A percentile compares a stretch with the other conserved stretches of the same genome.
phyloP scores from a whole-genome alignment of 2,329 filamentous ascomycete species.

The Cercospora sesami region DNA sequence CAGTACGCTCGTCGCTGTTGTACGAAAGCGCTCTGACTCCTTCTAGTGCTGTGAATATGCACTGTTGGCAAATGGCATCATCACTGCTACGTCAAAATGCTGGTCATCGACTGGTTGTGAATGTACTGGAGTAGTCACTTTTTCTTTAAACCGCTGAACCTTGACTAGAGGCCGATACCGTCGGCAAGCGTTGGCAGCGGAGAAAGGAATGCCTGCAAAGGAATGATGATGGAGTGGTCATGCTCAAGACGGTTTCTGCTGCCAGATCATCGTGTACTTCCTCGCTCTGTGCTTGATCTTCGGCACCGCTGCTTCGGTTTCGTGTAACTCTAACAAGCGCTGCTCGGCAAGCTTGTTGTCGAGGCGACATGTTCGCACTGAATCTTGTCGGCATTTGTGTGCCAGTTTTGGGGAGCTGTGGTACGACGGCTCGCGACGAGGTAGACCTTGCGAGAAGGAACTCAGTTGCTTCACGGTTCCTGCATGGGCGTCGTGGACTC shows the following conservation, averaged over 20 bases:
- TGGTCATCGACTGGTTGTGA: not conserved
- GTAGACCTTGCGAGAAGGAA: not conserved
- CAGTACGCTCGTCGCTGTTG: not conserved
- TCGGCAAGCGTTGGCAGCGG: not conserved
- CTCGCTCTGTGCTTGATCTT: not conserved
- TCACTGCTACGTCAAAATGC: not conserved
- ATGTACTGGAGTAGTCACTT: not conserved
- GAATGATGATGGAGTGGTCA: not conserved
- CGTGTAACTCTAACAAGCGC: not conserved
- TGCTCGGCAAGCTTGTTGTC: not conserved
- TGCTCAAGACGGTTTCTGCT: not conserved
- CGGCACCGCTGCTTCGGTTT: not conserved
- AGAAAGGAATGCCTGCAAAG: not conserved
- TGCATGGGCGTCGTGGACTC: conserved; percentile 4
- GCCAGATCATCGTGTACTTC: not conserved
- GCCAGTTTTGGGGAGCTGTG: not conserved
- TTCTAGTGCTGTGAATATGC: not conserved
- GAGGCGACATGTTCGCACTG: not conserved
- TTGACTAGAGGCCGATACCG: not conserved
- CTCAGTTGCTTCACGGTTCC: not conserved
- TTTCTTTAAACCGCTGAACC: not conserved
- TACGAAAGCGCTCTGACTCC: not conserved
- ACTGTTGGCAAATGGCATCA: not conserved
- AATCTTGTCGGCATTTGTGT: not conserved
- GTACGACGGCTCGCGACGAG: not conserved